Conservation (phyloP, 306 rosid genomes). For the cucumber (Cucumis sativus) region DNA sequence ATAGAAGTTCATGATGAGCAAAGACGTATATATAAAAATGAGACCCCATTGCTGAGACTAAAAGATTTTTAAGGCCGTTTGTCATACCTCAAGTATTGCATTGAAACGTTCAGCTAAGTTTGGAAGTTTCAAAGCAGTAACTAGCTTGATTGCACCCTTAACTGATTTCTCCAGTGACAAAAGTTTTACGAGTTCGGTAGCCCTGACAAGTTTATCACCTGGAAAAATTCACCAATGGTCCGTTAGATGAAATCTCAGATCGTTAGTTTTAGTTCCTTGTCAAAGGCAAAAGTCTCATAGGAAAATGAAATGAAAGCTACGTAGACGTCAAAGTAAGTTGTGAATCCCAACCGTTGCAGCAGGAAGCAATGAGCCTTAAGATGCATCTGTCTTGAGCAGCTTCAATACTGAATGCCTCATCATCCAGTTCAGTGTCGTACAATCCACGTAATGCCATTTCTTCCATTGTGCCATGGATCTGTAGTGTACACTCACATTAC, state of each 20-base stretch:
- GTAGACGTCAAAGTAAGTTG: background rate
- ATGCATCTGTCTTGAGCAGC: constrained; percentile 94
- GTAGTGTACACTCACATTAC: constrained; percentile 5
- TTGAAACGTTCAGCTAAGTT: constrained; percentile 85
- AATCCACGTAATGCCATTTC: constrained; percentile 51
- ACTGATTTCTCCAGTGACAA: constrained; percentile 77
- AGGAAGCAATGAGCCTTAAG: constrained; percentile 81
- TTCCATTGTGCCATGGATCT: constrained; percentile 70
- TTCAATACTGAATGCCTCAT: constrained; percentile 70
- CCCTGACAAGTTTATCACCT: constrained; percentile 93
- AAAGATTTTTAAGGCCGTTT: background rate
- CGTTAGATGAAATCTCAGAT: background rate
- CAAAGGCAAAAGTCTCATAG: background rate
- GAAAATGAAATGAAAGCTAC: background rate
- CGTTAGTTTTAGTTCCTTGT: background rate
- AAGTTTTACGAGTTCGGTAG: constrained; percentile 81
- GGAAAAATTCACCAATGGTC: constrained; percentile 11
- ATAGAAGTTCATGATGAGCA: constrained; percentile 10
- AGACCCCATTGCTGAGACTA: background rate
- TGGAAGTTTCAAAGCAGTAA: constrained; percentile 80
- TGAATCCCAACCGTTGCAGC: constrained; percentile 65
- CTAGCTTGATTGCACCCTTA: constrained; percentile 90
- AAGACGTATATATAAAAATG: background rate
- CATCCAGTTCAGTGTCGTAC: constrained; percentile 57
- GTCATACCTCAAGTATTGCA: constrained; percentile 65